Evolutionary conservation across 148 eudicot species (phyloP), one percentile per base, ranked within the genome.

Genomic region (Camellia sinensis): DNA sequence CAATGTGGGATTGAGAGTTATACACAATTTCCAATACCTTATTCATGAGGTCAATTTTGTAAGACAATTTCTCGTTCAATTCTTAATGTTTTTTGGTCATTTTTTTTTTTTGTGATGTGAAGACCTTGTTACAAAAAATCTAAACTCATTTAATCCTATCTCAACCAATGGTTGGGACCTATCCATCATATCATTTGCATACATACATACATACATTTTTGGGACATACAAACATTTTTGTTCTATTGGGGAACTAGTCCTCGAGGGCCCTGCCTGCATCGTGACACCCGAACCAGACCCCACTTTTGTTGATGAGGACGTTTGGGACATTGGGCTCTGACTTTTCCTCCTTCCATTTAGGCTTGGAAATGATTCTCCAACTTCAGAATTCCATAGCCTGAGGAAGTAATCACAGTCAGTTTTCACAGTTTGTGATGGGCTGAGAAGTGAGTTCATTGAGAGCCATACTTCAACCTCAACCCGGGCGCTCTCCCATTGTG

Each of bases 401-500:
- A 87, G 78, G 80, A 82, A 87, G 80, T 77, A 77, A 61, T 87
- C 89, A 40, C 78, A 76, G 45, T 82, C 46, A 6, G 66, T 19
- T 52, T 67, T 62, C 17, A 11, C 73, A 17, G 53, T 9, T 45
- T 40, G 21, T 53, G 83, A 44, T 45, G 79, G 71, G 44, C 64
- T 59, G 45, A 78, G 56, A 45, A 71, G 18, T 4, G 81, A 73
- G 67, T 53, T 71, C 57, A 53, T 62, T 3, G 84, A 86, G n/a
- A 86, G 69, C 61, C 69, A 67, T 6, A 87, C 79, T 82, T 86
- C 86, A 11, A 83, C 87, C 74, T 84, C 83, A 9, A 82, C 82
- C 45, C 83, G 71, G 44, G 86, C 74, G 13, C 73, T 81, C 79
- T 86, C 89, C 89, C 89, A 80, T 37, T 84, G 85, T n/a, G 21